Percentiles rank a stretch among this genome's conserved stretches.
These are phyloP conservation scores for Apiotrichum gamsii DNA, from an alignment of 1,284 basidiomycete species.

Conservation along the genomic window DNA sequence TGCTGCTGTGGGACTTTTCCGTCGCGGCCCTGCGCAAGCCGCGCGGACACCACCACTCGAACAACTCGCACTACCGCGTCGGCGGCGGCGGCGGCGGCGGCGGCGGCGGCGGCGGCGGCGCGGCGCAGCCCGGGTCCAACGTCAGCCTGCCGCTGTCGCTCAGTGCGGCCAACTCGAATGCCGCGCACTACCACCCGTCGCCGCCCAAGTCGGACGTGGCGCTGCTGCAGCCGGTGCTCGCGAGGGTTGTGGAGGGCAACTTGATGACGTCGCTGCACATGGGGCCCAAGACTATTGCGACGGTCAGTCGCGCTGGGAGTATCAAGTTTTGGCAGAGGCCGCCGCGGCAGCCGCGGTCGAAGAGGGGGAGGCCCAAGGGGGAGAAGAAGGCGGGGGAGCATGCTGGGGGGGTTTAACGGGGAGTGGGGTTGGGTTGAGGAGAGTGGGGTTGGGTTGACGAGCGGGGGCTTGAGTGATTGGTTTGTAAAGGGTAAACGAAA, in stretches of 20 bases:
- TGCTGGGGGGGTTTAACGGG: too few relatives aligned
- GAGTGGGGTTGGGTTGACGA: too few relatives aligned
- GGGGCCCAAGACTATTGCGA: conserved; percentile 66
- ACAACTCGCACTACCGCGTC: conserved; percentile 29
- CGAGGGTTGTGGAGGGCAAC: conserved; percentile 70
- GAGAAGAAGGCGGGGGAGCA: too few relatives aligned
- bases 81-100: too few relatives aligned
- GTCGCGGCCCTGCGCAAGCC: conserved; percentile 49
- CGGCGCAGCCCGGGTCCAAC: conserved; percentile 17
- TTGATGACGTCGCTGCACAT: conserved; percentile 65
- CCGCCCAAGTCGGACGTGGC: conserved; percentile 83
- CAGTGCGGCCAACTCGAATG: conserved; percentile 52
- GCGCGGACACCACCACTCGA: conserved; percentile 36
- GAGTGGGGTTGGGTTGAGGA: too few relatives aligned
- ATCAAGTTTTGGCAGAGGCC: conserved; percentile 80
- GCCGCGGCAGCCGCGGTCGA: conserved; percentile 19
- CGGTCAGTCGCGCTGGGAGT: conserved; percentile 63
- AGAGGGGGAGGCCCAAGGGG: not conserved
- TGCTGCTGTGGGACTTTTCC: conserved; percentile 92
- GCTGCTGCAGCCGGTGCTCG: conserved; percentile 79
- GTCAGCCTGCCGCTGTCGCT: conserved; percentile 57
- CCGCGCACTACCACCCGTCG: conserved; percentile 68
- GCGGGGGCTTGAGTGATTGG: too few relatives aligned
- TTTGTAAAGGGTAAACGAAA: too few relatives aligned
- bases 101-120: too few relatives aligned